A percentile compares a stretch with the other conserved stretches of the same genome.
These are phyloP conservation scores for Pleurotus salmoneostramineus DNA, from an alignment of 768 basidiomycete genomes.

Conservation along the genomic window DNA sequence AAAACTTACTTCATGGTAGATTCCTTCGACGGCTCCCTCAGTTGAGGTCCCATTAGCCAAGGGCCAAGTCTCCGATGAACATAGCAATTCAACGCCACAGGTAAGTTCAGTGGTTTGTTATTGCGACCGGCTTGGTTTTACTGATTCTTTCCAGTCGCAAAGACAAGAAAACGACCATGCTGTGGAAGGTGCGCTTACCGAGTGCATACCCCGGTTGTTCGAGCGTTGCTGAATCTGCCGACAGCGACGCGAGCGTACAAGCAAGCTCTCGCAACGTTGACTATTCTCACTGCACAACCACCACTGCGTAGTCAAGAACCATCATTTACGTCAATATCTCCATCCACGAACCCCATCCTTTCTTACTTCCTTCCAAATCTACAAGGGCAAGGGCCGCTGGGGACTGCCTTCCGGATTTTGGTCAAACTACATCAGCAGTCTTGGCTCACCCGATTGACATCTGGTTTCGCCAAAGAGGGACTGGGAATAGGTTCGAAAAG, in stretches of 20 bases:
- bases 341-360: constrained; percentile 48
- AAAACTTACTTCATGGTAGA: not conserved
- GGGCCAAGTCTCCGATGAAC: not conserved
- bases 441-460: constrained; percentile 28
- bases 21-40: not conserved
- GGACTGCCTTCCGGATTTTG: constrained; percentile 62
- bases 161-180: constrained; percentile 37
- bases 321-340: constrained; percentile 30
- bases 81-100: not conserved
- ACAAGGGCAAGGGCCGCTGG: constrained; percentile 77
- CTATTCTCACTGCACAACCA: constrained; percentile 59
- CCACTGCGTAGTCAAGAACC: constrained; percentile 54
- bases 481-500: constrained; percentile 39
- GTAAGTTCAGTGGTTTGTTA: not conserved
- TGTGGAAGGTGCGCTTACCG: constrained; percentile 42
- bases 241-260: constrained; percentile 72
- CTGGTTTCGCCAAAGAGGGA: constrained; percentile 34
- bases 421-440: constrained; percentile 59
- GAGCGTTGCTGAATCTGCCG: not conserved
- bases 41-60: not conserved
- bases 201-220: not conserved
- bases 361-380: constrained; percentile 65
- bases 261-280: constrained; percentile 66
- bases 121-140: not conserved
- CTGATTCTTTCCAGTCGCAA: constrained; percentile 7